Evolutionary conservation across 495 filamentous ascomycete genomes (phyloP), one percentile per base, ranked within the genome.

Genomic region (Margaritispora aquatica): DNA sequence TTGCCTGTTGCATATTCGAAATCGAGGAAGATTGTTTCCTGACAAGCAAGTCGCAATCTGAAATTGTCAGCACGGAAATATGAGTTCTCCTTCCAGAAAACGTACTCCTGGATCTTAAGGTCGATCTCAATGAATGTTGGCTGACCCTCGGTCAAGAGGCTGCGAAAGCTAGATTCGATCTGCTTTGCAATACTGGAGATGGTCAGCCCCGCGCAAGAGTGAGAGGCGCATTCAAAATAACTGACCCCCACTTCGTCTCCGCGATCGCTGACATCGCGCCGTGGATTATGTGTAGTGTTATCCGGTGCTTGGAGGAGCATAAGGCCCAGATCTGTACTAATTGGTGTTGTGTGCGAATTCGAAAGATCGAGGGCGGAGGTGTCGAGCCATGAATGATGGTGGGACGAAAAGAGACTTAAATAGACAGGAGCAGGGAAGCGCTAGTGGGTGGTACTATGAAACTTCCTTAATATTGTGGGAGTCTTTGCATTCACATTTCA

Each of bases 1-100:
- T 79, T 75, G 53, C 76, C 70, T 46, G 77, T 74, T 20, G 89
- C 87, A 70, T 83, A 80, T 58, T 87, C 81, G 65, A 92, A 84
- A 68, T 96, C 87, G 66, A 77, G 67, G 65, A 92, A 85, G 51
- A 96, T 83, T 27, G 85, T 79, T 62, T 80, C 79, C 66, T 90
- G 81, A 66, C 88, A 92, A 57, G 66, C 57, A 56, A 63, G 57
- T 59, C 61, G 69, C 34, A 71, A 56, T 67, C 60, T 69, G 56
- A 19, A 11, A 38, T 26, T 1, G 55, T 64, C 47, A 57, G 63
- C 31, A 3, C 20, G 15, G 24, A n/a, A n/a, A 51, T 26, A 15
- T 26, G 49, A 8, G 8, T 15, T 58, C 59, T 8, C 44, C 22
- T 17, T 22, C 13, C 4, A 1, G 21, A 0, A 26, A 34, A 47